A percentile compares a stretch with the other conserved stretches of the same genome.
These are phyloP conservation scores for Penicillium sp. DNA, from an alignment of 2,329 filamentous ascomycete species.

Conservation along the genomic window DNA sequence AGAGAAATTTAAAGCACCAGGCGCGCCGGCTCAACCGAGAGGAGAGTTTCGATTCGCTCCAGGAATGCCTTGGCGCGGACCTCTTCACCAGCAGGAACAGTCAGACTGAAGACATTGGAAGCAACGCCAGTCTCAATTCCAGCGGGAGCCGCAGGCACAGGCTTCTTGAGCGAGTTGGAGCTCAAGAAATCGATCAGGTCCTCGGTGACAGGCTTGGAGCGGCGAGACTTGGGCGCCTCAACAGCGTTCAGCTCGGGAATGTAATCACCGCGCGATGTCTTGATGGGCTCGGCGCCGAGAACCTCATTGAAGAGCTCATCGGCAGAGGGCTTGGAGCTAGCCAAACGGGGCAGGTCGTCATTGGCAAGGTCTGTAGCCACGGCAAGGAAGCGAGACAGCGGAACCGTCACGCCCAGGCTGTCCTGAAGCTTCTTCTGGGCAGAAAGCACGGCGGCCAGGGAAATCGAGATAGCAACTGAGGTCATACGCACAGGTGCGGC, in stretches of 20 bases:
- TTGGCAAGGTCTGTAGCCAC: conserved; percentile 86
- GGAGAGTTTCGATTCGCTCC: conserved; percentile 76
- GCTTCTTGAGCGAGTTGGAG: conserved; percentile 44
- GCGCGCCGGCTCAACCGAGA: conserved; percentile 77
- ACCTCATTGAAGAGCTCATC: conserved; percentile 89
- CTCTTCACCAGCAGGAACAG: conserved; percentile 76
- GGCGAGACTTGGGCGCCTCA: conserved; percentile 26
- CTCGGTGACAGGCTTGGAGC: conserved; percentile 49
- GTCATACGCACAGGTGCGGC: conserved; percentile 32
- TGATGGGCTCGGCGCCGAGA: conserved; percentile 58
- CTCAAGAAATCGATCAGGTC: conserved; percentile 85
- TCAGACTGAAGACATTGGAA: conserved; percentile 77
- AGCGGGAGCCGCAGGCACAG: conserved; percentile 23
- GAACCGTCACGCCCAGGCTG: conserved; percentile 74
- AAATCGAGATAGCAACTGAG: conserved; percentile 69
- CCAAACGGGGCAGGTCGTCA: conserved; percentile 71
- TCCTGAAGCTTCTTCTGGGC: conserved; percentile 77
- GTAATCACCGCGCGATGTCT: conserved; percentile 60
- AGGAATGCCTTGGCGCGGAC: conserved; percentile 78
- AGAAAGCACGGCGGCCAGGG: conserved; percentile 73
- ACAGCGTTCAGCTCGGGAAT: conserved; percentile 68
- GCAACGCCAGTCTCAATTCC: conserved; percentile 50
- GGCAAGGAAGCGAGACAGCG: conserved; percentile 81
- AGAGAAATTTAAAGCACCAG: conserved; percentile 56
- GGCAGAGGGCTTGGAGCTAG: conserved; percentile 63